phyloP scores from a whole-genome alignment of 306 rosid genomes.

The Lathyrus sativus region DNA sequence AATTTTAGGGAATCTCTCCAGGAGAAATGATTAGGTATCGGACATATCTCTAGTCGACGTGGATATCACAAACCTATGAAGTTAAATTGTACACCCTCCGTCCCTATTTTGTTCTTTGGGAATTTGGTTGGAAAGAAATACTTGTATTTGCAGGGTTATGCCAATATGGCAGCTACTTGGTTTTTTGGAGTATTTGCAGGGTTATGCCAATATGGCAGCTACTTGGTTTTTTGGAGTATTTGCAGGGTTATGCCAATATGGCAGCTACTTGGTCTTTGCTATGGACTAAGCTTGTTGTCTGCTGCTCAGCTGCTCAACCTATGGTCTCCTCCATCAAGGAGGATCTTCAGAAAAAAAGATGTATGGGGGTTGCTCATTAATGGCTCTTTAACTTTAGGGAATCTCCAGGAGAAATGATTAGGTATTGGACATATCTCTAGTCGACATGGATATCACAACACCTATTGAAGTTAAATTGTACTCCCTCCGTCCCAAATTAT shows the following conservation, averaged over 20 bases:
- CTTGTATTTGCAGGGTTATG: slow-evolving; percentile 4
- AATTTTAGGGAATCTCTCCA: not conserved
- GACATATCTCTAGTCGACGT: not conserved
- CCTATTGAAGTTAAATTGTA: not conserved
- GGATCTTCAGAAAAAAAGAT: not conserved
- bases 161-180: not conserved
- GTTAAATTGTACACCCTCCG: too few relatives aligned
- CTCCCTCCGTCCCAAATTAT: too few relatives aligned
- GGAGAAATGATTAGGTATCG: not conserved
- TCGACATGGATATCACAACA: not conserved
- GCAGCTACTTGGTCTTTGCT: too few relatives aligned
- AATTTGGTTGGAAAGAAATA: slow-evolving; percentile 1
- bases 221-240: slow-evolving; percentile 3
- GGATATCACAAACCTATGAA: not conserved
- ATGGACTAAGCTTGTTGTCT: not conserved
- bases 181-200: not conserved
- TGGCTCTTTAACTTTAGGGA: not conserved
- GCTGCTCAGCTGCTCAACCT: not conserved
- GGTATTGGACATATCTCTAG: slow-evolving; percentile 1
- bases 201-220: too few relatives aligned
- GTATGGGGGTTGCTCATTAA: not conserved
- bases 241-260: not conserved
- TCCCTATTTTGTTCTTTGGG: not conserved
- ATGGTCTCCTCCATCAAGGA: not conserved
- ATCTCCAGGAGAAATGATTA: not conserved